Evolutionary conservation across 169 alveolate species (phyloP).

Genomic region (Eimeria necatrix): DNA sequence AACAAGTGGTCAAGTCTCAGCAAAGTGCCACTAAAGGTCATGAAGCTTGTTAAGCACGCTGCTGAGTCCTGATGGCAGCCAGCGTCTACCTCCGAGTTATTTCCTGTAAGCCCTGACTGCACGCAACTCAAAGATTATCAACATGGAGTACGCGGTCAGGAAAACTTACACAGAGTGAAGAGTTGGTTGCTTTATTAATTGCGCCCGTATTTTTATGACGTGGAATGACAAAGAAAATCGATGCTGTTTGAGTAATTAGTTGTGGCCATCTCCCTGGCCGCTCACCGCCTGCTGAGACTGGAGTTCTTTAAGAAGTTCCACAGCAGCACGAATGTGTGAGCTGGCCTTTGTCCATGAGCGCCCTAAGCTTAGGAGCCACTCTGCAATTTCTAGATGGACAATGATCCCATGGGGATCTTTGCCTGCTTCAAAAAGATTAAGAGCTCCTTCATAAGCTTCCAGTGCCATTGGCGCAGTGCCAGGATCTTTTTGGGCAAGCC

Average conservation of each 20-base stretch:
- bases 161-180: too few species aligned
- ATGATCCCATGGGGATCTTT: conserved; percentile 44
- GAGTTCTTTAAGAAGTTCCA: conserved; percentile 19
- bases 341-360: conserved; percentile 56
- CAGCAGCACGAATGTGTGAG: conserved; percentile 65
- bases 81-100: background rate
- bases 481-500: conserved; percentile 56
- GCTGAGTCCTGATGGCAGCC: conserved; percentile 11
- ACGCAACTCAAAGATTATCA: background rate
- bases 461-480: conserved; percentile 5
- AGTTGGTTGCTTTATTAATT: too few species aligned
- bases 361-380: conserved; percentile 64
- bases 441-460: conserved; percentile 67
- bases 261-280: background rate
- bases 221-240: background rate
- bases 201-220: too few species aligned
- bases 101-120: conserved; percentile 41
- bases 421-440: background rate
- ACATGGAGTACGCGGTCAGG: too few species aligned
- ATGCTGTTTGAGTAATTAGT: background rate
- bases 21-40: background rate
- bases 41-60: conserved; percentile 5
- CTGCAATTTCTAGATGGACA: conserved; percentile 68
- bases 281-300: conserved; percentile 21
- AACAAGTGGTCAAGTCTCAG: conserved; percentile 40